Conservation (phyloP, 1,284 basidiomycete species). For the Microbotryum saponariae region DNA sequence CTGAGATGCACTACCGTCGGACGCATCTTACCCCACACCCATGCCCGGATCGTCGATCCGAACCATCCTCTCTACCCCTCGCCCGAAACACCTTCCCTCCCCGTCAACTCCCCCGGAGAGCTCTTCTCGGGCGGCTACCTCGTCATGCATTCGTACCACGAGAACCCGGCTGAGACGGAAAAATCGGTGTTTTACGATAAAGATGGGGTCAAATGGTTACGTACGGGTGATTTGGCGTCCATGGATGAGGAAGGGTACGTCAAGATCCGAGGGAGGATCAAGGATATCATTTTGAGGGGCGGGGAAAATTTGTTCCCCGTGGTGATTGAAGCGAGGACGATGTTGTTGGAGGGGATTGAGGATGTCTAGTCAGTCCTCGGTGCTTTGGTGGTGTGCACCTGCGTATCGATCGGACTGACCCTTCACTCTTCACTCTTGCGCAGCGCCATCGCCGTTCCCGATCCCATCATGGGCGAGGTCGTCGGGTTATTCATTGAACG, state of each 20-base stretch:
- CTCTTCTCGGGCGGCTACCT: constrained; percentile 19
- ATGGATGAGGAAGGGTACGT: constrained; percentile 22
- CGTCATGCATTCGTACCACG: constrained; percentile 20
- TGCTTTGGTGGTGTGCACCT: not conserved
- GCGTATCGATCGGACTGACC: not conserved
- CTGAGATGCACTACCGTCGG: constrained; percentile 17
- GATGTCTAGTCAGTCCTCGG: constrained; percentile 4
- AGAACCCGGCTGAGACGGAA: constrained; percentile 10
- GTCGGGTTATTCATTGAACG: constrained; percentile 7
- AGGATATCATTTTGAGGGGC: constrained; percentile 27
- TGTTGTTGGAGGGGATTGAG: constrained; percentile 3
- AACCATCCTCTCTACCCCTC: constrained; percentile 7
- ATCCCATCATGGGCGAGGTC: constrained; percentile 8
- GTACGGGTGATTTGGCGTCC: constrained; percentile 16
- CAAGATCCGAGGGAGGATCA: constrained; percentile 19
- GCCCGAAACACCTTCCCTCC: constrained; percentile 1
- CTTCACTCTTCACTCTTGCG: not conserved
- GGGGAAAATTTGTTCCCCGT: constrained; percentile 25
- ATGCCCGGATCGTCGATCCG: constrained; percentile 15
- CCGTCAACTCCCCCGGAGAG: constrained; percentile 13
- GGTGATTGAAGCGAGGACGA: constrained; percentile 11
- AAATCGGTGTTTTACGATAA: constrained; percentile 12
- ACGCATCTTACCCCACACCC: constrained; percentile 20
- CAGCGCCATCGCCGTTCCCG: constrained; percentile 6
- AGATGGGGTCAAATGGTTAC: constrained; percentile 18